Evolutionary conservation across 2,329 filamentous ascomycete species (phyloP), one percentile per base, ranked within the genome.

Genomic region (Raffaelea arxii): DNA sequence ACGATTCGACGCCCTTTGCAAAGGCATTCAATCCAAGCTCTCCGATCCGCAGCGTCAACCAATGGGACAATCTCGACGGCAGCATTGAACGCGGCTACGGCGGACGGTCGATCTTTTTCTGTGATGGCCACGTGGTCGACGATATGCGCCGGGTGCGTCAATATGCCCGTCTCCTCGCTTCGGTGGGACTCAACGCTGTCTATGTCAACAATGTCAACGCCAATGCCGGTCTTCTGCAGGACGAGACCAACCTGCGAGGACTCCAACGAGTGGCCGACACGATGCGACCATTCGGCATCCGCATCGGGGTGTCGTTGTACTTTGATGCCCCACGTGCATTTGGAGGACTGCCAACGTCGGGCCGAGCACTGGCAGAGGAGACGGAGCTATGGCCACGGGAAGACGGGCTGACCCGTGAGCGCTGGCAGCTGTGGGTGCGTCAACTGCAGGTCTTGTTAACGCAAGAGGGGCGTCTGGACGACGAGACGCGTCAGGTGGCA

Each of bases 161-260:
- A 52, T 85, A 84, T 52, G 82, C 77, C 2, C 79, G 82, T 2
- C 67, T 86, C 3, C 63, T 86, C 14, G 74, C 82, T 3, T 86
- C 82, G 0, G 72, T 85, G 25, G 66, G 79, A 14, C 62, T 86
- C 53, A 86, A 86, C 52, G 82, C 70, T 0, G 68, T 84, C 10
- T 64, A 86, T 3, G 68, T 84, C 55, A 86, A 86, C 64, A 86
- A 86, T 48, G 82, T 86, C 56, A 86, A 86, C 54, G 80, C 82
- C 4, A 78, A 86, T 54, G 66, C 73, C 2, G 68, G 67, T 0
- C 63, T 82, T 0, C 64, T 86, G 10, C 77, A 61, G 4, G 54
- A 68, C 2, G 55, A 68, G 2, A 59, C 62, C 14, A 84, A 84
- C 53, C 68, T 85, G 45, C 69, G 75, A 11, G 82, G 82, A 0